A percentile compares a stretch with the other conserved stretches of the same genome.
Evolutionary conservation across 345 rosid genomes (phyloP).

Genomic region (Salix viminalis): DNA sequence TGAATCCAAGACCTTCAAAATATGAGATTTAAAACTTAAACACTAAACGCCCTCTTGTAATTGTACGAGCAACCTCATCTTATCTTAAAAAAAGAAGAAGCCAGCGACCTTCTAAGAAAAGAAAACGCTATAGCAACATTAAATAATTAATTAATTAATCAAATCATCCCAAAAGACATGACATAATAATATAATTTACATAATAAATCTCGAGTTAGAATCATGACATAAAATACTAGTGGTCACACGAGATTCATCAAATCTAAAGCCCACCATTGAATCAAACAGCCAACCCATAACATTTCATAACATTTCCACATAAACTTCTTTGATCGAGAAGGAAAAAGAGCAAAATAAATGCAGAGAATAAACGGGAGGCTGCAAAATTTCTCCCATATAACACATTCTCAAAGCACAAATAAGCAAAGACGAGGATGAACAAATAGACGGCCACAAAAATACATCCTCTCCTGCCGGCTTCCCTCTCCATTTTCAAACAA

Average conservation of each 20-base stretch:
- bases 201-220: too few species aligned
- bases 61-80: neutral
- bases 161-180: too few species aligned
- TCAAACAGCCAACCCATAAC: neutral
- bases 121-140: too few species aligned
- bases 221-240: too few species aligned
- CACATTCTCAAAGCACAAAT: neutral
- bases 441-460: too few species aligned
- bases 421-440: conserved; percentile 21
- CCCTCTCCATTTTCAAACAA: neutral
- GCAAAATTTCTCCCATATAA: neutral
- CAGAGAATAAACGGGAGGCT: neutral
- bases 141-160: too few species aligned
- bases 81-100: too few species aligned
- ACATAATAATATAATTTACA: too few species aligned
- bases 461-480: conserved; percentile 12
- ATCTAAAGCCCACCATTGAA: neutral
- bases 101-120: too few species aligned
- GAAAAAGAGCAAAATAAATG: neutral
- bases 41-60: neutral
- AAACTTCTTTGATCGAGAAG: neutral
- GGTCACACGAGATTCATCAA: neutral
- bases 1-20: too few species aligned
- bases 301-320: neutral
- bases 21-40: neutral